Evolutionary conservation across 2,329 filamentous ascomycete genomes (phyloP).

Genomic region (Scopulariopsis brevicaulis): DNA sequence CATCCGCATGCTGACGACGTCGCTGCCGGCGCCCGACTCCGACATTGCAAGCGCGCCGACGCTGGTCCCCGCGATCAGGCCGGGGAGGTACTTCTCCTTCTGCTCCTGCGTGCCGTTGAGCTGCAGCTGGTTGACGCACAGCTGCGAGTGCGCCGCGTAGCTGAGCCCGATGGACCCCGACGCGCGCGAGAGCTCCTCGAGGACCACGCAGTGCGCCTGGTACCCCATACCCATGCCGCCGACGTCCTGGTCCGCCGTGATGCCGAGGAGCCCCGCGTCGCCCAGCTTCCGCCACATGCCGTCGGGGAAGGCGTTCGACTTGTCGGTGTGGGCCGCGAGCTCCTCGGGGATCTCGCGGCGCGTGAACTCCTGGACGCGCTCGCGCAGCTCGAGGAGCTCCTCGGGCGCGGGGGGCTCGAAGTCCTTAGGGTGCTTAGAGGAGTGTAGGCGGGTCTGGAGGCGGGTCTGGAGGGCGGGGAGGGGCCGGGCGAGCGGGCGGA

Average conservation of each 20-base stretch:
- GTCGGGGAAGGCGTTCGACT: conserved; percentile 74
- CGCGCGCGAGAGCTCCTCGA: conserved; percentile 89
- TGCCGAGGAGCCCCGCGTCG: conserved; percentile 80
- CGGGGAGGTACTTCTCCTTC: conserved; percentile 71
- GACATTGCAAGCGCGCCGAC: conserved; percentile 92
- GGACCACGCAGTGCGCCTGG: conserved; percentile 88
- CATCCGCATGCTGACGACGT: conserved; percentile 94
- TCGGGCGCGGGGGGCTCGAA: conserved; percentile 58
- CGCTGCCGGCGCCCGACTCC: conserved; percentile 79
- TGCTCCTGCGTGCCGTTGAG: conserved; percentile 74
- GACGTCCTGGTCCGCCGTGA: conserved; percentile 86
- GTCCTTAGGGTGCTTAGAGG: conserved; percentile 48
- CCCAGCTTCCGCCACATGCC: conserved; percentile 93
- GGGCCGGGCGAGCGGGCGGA: conserved; percentile 11
- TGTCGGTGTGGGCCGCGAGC: conserved; percentile 73
- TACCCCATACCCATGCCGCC: conserved; percentile 89
- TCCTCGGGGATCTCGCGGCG: conserved; percentile 78
- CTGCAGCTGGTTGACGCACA: conserved; percentile 93
- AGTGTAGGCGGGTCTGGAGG: conserved; percentile 30
- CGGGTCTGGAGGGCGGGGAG: conserved; percentile 25
- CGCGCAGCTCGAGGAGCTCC: conserved; percentile 71
- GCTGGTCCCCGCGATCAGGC: conserved; percentile 66
- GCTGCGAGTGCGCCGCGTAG: conserved; percentile 90
- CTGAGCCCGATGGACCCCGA: conserved; percentile 77
- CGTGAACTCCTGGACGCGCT: conserved; percentile 80